Evolutionary conservation across 2,329 filamentous ascomycete species (phyloP), one percentile per base, ranked within the genome.

Genomic region (Ceratocystis variospora): DNA sequence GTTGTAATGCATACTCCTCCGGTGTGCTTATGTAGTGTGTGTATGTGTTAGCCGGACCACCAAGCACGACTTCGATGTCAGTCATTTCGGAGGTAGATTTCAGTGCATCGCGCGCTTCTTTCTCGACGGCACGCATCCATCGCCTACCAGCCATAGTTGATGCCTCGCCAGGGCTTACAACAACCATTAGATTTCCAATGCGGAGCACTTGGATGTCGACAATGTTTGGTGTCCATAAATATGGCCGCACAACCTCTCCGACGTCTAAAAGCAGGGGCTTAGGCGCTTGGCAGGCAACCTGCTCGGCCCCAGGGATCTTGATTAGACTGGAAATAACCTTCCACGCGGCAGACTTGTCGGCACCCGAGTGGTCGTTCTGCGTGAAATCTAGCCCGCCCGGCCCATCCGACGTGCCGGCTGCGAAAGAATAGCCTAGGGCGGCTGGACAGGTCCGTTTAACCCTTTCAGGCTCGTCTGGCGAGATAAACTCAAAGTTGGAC

Each of bases 371-470:
- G 70, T 89, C 83, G 70, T 91, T 92, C 73, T 97, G 93, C 1
- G 89, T 94, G 73, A 97, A 96, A 75, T 97, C 93, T 72, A 96
- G 96, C 0, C 85, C 86, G 0, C 93, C 93, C 0, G 93, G 92
- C 5, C 93, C 90, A 73, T 97, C 93, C 0, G 90, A 89, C 0
- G 93, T 97, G 10, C 93, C 93, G 0, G 89, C 93, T 0, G 93
- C 93, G 73, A 97, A 97, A 0, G 89, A 92, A 73, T 94, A 96
- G 5, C 93, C 93, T 68, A 97, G 78, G 0, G 91, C 90, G 0
- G 92, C 92, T 2, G 91, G 87, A 71, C 93, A 97, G 0, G 92
- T 96, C 62, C 77, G n/a, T 5, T 86, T 88, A 37, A 76, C 76
- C 2, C 83, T 33, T 19, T 37, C 84, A 59, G 89, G 88, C 70